A percentile compares a stretch with the other conserved stretches of the same genome.
Evolutionary conservation across 768 basidiomycete species (phyloP).

Genomic region (Leccinum boreale): DNA sequence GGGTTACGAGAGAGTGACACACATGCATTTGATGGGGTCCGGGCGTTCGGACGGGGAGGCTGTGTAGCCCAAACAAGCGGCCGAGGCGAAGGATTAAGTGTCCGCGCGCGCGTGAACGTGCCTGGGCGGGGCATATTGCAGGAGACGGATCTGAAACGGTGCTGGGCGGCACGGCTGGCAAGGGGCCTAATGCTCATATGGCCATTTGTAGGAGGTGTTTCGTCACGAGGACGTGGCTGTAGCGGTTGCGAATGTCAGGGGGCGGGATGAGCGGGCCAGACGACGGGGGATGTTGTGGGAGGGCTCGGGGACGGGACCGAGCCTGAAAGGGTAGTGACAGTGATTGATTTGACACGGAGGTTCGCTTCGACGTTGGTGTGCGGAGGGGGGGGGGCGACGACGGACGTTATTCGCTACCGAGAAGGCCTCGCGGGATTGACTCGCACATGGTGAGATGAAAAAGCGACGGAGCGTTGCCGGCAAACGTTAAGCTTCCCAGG

Average conservation of each 20-base stretch:
- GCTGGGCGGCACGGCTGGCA: slow-evolving; percentile 20
- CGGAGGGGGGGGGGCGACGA: not conserved
- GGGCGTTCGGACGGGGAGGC: slow-evolving; percentile 20
- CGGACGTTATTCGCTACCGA: slow-evolving; percentile 38
- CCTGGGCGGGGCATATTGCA: slow-evolving; percentile 26
- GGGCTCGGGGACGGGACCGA: slow-evolving; percentile 12
- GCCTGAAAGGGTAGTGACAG: not conserved
- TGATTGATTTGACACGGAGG: slow-evolving; percentile 8
- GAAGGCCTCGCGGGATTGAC: slow-evolving; percentile 29
- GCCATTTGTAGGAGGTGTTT: slow-evolving; percentile 19
- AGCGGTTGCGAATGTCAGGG: slow-evolving; percentile 20
- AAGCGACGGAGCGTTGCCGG: slow-evolving; percentile 29
- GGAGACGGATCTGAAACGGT: slow-evolving; percentile 30
- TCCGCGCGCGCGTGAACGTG: slow-evolving; percentile 26
- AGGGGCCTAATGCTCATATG: slow-evolving; percentile 17
- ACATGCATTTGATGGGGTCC: slow-evolving; percentile 14
- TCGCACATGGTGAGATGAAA: slow-evolving; percentile 29
- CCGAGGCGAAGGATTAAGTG: slow-evolving; percentile 15
- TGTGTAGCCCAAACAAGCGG: slow-evolving; percentile 26
- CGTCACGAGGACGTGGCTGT: slow-evolving; percentile 18
- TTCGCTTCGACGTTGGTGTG: slow-evolving; percentile 22
- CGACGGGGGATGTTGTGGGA: not conserved
- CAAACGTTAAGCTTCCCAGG: slow-evolving; percentile 35
- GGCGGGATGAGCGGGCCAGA: not conserved
- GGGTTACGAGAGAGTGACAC: slow-evolving; percentile 18